Conservation (phyloP, 129 eudicot species). For the Flaveria robusta region DNA sequence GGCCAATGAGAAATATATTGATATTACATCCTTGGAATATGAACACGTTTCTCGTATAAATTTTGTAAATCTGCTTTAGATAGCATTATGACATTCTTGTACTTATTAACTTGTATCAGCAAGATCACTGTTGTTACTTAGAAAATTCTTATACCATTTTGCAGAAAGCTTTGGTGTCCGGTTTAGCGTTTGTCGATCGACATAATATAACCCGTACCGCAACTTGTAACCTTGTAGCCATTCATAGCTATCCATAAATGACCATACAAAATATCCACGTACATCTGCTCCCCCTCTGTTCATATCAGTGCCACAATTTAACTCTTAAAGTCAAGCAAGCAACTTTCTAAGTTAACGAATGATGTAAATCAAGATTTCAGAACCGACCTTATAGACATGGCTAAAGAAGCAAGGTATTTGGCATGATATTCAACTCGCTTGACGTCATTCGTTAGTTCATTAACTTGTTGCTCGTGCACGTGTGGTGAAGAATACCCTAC, state of each 20-base stretch:
- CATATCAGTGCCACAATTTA: not conserved
- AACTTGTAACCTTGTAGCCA: slow-evolving; percentile 53
- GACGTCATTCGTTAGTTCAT: slow-evolving; percentile 45
- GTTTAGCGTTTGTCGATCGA: slow-evolving; percentile 46
- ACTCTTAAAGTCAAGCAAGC: not conserved
- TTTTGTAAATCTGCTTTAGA: no score
- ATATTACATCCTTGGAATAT: no score
- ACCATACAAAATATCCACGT: slow-evolving; percentile 74
- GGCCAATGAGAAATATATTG: no score
- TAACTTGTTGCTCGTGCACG: slow-evolving; percentile 6
- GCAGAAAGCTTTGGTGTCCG: slow-evolving; percentile 74
- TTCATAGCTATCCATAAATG: slow-evolving; percentile 70
- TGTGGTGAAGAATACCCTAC: slow-evolving; percentile 56
- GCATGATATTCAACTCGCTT: slow-evolving; percentile 59
- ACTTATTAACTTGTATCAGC: not conserved
- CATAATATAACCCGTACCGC: slow-evolving; percentile 61
- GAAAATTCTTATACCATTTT: slow-evolving; percentile 57
- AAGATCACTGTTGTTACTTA: slow-evolving; percentile 33
- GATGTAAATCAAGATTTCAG: not conserved
- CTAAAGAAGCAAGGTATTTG: slow-evolving; percentile 45
- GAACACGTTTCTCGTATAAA: no score
- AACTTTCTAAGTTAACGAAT: not conserved
- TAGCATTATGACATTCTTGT: no score
- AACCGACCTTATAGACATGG: slow-evolving; percentile 54
- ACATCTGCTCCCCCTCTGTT: slow-evolving; percentile 75